phyloP scores from a whole-genome alignment of 2,329 filamentous ascomycete species.

The Paecilomyces sp. region DNA sequence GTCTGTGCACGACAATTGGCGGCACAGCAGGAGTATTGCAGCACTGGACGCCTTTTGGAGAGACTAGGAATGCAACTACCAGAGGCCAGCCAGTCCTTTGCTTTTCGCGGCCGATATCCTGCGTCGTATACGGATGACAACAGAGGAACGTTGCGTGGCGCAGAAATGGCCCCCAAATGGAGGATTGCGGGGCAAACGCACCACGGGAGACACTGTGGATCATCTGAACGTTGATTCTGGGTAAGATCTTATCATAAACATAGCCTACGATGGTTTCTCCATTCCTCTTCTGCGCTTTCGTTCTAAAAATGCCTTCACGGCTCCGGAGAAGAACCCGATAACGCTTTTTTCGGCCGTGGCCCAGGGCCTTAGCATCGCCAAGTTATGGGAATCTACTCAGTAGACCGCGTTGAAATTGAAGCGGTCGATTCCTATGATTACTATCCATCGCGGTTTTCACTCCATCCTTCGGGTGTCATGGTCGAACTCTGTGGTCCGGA shows the following conservation, averaged over 20 bases:
- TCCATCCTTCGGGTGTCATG: background rate
- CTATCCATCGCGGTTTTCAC: background rate
- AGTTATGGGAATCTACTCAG: too few relatives aligned
- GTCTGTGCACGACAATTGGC: background rate
- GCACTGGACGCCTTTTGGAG: background rate
- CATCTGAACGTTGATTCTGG: background rate
- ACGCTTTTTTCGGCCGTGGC: background rate
- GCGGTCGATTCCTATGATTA: too few relatives aligned
- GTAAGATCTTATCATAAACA: background rate
- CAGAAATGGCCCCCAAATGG: background rate
- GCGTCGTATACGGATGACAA: background rate
- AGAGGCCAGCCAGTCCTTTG: background rate
- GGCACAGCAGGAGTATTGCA: background rate
- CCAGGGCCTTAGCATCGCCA: too few relatives aligned
- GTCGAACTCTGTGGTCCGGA: background rate
- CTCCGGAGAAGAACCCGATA: background rate
- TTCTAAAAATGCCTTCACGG: background rate
- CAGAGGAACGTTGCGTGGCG: background rate
- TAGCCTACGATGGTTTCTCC: background rate
- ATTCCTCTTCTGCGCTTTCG: background rate
- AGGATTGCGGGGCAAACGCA: conserved; percentile 2
- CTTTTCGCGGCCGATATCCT: background rate
- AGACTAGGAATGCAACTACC: background rate
- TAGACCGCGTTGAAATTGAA: too few relatives aligned
- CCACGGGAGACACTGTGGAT: conserved; percentile 3